Evolutionary conservation across 345 rosid species (phyloP).

Genomic region (Cardamine occulta): DNA sequence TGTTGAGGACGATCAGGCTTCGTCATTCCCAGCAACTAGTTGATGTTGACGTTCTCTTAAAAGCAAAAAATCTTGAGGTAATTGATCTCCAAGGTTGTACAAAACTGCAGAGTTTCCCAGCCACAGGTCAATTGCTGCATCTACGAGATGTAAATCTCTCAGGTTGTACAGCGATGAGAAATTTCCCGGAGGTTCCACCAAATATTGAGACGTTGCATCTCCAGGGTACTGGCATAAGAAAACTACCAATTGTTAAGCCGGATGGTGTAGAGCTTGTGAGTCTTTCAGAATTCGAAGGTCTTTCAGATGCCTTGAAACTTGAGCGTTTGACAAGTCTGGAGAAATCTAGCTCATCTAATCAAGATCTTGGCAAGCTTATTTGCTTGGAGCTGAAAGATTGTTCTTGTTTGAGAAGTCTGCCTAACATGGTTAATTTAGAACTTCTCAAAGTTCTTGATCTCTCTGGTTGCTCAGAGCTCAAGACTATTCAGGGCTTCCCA

Average conservation of each 20-base stretch:
- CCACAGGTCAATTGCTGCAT: no score
- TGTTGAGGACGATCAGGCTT: background rate
- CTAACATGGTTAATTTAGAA: background rate
- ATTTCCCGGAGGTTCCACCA: background rate
- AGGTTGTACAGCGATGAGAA: background rate
- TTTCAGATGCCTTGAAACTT: background rate
- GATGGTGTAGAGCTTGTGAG: background rate
- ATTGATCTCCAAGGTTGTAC: no score
- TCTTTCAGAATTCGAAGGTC: background rate
- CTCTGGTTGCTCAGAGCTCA: conserved; percentile 8
- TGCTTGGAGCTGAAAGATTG: conserved; percentile 18
- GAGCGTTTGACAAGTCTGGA: background rate
- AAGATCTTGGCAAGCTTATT: conserved; percentile 16
- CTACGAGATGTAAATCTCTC: no score
- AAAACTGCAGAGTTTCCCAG: no score
- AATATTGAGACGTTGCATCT: conserved; percentile 10
- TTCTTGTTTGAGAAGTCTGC: background rate
- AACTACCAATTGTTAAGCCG: background rate
- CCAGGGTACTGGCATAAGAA: background rate
- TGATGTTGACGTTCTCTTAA: background rate
- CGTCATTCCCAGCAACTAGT: conserved; percentile 2
- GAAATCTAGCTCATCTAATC: background rate
- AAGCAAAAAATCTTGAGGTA: conserved; percentile 1
- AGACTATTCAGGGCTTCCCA: background rate
- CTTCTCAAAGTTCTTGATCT: conserved; percentile 1